phyloP scores from a whole-genome alignment of 352 stramenopile genomes.

The Sclerospora graminicola region DNA sequence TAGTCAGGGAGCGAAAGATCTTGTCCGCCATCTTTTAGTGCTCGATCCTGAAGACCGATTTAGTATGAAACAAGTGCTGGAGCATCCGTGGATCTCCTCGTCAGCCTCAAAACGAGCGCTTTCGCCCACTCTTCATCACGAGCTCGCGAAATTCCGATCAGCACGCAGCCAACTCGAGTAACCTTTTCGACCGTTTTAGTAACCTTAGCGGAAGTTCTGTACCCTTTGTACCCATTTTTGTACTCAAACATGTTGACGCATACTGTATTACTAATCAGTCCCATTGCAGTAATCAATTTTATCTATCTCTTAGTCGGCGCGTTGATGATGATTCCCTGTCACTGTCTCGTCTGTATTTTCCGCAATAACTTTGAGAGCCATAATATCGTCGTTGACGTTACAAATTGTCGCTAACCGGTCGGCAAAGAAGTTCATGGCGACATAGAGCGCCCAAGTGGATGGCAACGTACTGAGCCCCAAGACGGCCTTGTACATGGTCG shows the following conservation, averaged over 20 bases:
- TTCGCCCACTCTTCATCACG: slow-evolving; percentile 58
- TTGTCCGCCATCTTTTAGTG: slow-evolving; percentile 69
- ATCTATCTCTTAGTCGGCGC: too few species aligned
- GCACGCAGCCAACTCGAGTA: too few species aligned
- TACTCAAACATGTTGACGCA: too few species aligned
- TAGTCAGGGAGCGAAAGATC: slow-evolving; percentile 50
- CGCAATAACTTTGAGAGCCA: slow-evolving; percentile 65
- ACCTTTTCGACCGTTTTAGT: too few species aligned
- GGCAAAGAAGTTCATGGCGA: slow-evolving; percentile 54
- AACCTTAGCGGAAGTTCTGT: too few species aligned
- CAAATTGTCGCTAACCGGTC: slow-evolving; percentile 57
- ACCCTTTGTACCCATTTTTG: too few species aligned
- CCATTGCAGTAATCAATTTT: too few species aligned
- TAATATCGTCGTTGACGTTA: slow-evolving; percentile 76
- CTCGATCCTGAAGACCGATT: slow-evolving; percentile 56
- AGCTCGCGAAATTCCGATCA: too few species aligned
- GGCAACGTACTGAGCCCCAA: slow-evolving; percentile 38
- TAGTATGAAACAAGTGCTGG: slow-evolving; percentile 55
- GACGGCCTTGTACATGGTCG: slow-evolving; percentile 52
- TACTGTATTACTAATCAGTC: too few species aligned
- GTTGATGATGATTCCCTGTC: slow-evolving; percentile 22
- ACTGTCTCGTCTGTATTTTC: slow-evolving; percentile 67
- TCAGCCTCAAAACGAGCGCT: slow-evolving; percentile 28
- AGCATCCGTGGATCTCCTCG: slow-evolving; percentile 52
- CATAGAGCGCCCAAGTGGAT: slow-evolving; percentile 42